A percentile compares a stretch with the other conserved stretches of the same genome.
Evolutionary conservation across 352 stramenopile species (phyloP).

Genomic region (Globisporangium rhizosaccharum): DNA sequence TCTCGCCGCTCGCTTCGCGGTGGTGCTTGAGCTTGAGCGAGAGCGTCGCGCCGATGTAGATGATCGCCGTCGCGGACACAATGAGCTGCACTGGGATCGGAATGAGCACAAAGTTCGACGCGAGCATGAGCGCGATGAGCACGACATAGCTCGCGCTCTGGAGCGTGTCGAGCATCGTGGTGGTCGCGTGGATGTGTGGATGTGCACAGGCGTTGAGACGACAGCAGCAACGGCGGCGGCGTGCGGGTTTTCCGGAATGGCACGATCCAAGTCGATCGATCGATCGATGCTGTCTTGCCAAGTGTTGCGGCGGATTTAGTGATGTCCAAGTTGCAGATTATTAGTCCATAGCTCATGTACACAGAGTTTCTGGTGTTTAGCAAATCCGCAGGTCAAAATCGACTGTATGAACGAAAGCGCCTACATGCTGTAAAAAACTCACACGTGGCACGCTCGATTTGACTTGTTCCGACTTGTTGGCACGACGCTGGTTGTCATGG

Average conservation of each 20-base stretch:
- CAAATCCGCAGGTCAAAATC: too few relatives aligned
- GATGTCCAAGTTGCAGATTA: not conserved
- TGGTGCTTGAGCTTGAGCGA: constrained; percentile 84
- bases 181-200: not conserved
- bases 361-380: too few relatives aligned
- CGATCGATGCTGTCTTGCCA: not conserved
- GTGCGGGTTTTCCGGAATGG: not conserved
- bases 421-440: too few relatives aligned
- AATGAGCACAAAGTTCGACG: constrained; percentile 82
- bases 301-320: not conserved
- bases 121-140: constrained; percentile 76
- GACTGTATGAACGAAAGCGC: too few relatives aligned
- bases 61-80: constrained; percentile 73
- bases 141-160: constrained; percentile 78
- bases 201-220: not conserved
- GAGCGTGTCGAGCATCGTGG: constrained; percentile 54
- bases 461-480: too few relatives aligned
- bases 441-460: too few relatives aligned
- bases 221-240: not conserved
- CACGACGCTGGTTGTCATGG: too few relatives aligned
- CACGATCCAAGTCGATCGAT: not conserved
- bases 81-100: constrained; percentile 84
- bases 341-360: too few relatives aligned
- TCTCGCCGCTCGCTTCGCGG: constrained; percentile 74
- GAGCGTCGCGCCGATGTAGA: constrained; percentile 85